Conservation (phyloP, 139 green algal genomes). For the Astrephomene gubernaculifera region DNA sequence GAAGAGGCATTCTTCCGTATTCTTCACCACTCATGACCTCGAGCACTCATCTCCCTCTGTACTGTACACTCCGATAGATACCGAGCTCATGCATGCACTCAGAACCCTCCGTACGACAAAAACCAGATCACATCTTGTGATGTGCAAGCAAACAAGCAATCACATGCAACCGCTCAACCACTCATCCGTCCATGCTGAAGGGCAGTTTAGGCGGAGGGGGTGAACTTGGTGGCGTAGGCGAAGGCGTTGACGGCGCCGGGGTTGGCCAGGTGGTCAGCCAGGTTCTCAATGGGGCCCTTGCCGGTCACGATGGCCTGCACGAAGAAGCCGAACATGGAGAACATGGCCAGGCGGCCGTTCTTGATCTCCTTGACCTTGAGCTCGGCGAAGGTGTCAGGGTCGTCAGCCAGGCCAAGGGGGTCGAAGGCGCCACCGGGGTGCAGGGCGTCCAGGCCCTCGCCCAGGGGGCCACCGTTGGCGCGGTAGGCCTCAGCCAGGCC, state of each 20-base stretch:
- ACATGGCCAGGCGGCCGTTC: constrained; percentile 90
- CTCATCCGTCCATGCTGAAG: too few relatives aligned
- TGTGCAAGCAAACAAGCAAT: too few relatives aligned
- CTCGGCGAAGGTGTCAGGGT: constrained; percentile 83
- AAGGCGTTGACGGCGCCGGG: constrained; percentile 84
- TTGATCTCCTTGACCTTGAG: constrained; percentile 92
- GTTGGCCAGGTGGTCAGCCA: constrained; percentile 83
- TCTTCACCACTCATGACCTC: too few relatives aligned
- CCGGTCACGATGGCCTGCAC: constrained; percentile 84
- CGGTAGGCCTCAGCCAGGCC: constrained; percentile 94
- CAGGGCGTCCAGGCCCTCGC: constrained; percentile 72
- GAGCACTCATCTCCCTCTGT: too few relatives aligned
- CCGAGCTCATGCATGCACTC: too few relatives aligned
- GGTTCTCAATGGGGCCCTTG: constrained; percentile 84
- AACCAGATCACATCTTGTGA: too few relatives aligned
- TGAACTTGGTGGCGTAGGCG: constrained; percentile 80
- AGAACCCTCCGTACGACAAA: too few relatives aligned
- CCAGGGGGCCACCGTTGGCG: constrained; percentile 86
- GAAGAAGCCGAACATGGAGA: constrained; percentile 88
- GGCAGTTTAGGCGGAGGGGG: constrained; percentile 35
- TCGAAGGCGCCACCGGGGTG: constrained; percentile 83
- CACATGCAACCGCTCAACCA: too few relatives aligned
- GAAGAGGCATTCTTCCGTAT: too few relatives aligned
- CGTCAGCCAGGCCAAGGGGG: constrained; percentile 94
- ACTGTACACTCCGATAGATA: too few relatives aligned